Conservation (phyloP, 2,329 filamentous ascomycete species). For the Neopestalotiopsis rosae region DNA sequence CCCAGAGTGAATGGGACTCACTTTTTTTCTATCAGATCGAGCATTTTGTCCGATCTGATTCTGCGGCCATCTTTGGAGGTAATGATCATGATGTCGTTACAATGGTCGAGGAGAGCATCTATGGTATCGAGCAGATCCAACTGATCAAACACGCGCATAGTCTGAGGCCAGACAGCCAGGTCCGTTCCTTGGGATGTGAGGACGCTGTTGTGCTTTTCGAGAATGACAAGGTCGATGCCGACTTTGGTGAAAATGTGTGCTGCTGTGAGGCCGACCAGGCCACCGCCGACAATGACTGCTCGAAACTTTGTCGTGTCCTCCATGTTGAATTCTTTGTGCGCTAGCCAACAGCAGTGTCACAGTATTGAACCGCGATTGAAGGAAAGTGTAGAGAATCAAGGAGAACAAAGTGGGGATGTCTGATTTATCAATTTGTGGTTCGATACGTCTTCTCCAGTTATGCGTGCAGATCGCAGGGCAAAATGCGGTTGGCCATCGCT, state of each 20-base stretch:
- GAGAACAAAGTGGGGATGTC: too few relatives aligned
- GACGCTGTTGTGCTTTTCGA: constrained; percentile 30
- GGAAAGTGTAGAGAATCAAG: too few relatives aligned
- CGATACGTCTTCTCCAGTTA: too few relatives aligned
- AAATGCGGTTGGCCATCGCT: too few relatives aligned
- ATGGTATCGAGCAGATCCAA: neutral
- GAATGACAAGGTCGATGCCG: constrained; percentile 41
- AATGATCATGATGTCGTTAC: neutral
- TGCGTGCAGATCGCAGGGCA: too few relatives aligned
- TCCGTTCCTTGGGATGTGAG: neutral
- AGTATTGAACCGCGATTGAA: too few relatives aligned
- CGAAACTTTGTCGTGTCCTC: constrained; percentile 10
- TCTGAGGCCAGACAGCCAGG: constrained; percentile 13
- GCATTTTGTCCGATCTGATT: neutral
- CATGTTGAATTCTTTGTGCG: neutral
- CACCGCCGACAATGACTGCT: constrained; percentile 32
- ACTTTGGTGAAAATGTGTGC: constrained; percentile 32
- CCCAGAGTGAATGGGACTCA: neutral
- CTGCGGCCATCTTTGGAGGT: neutral
- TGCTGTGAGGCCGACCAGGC: constrained; percentile 31
- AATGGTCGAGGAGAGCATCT: neutral
- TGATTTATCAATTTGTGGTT: too few relatives aligned
- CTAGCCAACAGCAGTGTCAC: neutral
- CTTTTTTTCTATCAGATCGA: neutral
- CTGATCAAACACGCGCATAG: constrained; percentile 3